Conservation (phyloP, 2,329 filamentous ascomycete species). For the Aureobasidium sp. region DNA sequence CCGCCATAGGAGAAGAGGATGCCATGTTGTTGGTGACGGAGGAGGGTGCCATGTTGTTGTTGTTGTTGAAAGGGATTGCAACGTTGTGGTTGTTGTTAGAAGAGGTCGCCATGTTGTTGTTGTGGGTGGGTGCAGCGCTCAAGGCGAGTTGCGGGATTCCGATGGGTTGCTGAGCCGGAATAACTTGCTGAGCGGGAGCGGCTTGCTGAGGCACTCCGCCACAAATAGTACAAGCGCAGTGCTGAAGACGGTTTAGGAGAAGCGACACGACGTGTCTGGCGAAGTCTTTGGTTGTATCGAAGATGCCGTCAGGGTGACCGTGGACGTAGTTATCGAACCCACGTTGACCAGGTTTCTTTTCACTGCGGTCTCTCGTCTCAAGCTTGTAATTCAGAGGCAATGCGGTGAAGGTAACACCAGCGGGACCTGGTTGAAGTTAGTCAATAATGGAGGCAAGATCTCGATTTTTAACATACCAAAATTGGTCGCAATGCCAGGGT, state of each 20-base stretch:
- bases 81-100: neutral
- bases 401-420: constrained; percentile 35
- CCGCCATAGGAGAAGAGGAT: neutral
- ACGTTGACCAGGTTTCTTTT: constrained; percentile 18
- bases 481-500: neutral
- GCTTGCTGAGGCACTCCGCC: neutral
- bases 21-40: neutral
- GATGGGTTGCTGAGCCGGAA: too few relatives aligned
- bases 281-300: too few relatives aligned
- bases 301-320: constrained; percentile 54
- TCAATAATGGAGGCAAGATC: neutral
- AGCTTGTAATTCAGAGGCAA: constrained; percentile 50
- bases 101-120: neutral
- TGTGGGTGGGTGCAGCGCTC: neutral
- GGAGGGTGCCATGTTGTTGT: neutral
- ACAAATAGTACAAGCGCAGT: neutral
- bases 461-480: neutral
- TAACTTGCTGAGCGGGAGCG: too few relatives aligned
- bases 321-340: constrained; percentile 47
- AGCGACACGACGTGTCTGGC: neutral
- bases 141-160: too few relatives aligned
- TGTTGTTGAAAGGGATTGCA: neutral
- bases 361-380: constrained; percentile 43
- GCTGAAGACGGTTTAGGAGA: neutral
- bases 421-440: neutral